These are phyloP conservation scores for Starmerella gropengiesseri DNA, from an alignment of 805 yeast species.

Conservation along the genomic window DNA sequence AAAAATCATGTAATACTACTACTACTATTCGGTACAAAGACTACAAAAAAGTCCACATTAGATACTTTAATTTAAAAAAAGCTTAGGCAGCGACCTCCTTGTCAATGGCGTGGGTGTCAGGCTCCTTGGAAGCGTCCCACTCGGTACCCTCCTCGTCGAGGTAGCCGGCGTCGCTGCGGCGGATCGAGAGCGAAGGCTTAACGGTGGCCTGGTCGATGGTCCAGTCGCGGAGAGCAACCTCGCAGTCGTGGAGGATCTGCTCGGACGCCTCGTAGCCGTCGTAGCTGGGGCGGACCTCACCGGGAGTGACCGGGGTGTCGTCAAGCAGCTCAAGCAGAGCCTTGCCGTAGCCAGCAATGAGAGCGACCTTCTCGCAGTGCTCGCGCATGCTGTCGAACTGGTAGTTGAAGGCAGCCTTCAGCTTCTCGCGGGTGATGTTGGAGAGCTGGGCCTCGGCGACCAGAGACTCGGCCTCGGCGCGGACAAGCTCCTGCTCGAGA, in stretches of 20 bases:
- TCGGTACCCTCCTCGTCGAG: slow-evolving; percentile 32
- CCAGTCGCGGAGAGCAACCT: slow-evolving; percentile 91
- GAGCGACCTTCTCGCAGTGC: slow-evolving; percentile 88
- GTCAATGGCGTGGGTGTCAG: slow-evolving; percentile 27
- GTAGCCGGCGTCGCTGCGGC: slow-evolving; percentile 44
- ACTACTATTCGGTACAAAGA: slow-evolving; percentile 14
- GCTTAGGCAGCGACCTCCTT: slow-evolving; percentile 12
- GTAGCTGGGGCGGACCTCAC: slow-evolving; percentile 96
- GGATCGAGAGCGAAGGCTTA: slow-evolving; percentile 83
- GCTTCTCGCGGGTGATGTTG: slow-evolving; percentile 94
- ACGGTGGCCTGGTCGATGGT: slow-evolving; percentile 91
- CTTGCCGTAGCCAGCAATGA: slow-evolving; percentile 98
- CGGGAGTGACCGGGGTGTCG: slow-evolving; percentile 96
- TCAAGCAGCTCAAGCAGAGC: slow-evolving; percentile 90
- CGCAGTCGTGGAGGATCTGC: slow-evolving; percentile 95
- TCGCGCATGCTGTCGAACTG: slow-evolving; percentile 94
- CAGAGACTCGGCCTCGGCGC: slow-evolving; percentile 97
- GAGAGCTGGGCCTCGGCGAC: slow-evolving; percentile 99
- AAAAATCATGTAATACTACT: background rate
- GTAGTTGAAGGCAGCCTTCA: slow-evolving; percentile 93
- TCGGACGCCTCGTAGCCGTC: slow-evolving; percentile 97
- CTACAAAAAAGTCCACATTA: slow-evolving; percentile 10
- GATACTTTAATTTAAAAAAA: slow-evolving; percentile 2
- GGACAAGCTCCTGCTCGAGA: slow-evolving; percentile 94
- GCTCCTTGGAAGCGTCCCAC: slow-evolving; percentile 32